Percentiles rank a stretch among this genome's conserved stretches.
phyloP scores from a whole-genome alignment of 345 rosid genomes.

The Durio zibethinus region DNA sequence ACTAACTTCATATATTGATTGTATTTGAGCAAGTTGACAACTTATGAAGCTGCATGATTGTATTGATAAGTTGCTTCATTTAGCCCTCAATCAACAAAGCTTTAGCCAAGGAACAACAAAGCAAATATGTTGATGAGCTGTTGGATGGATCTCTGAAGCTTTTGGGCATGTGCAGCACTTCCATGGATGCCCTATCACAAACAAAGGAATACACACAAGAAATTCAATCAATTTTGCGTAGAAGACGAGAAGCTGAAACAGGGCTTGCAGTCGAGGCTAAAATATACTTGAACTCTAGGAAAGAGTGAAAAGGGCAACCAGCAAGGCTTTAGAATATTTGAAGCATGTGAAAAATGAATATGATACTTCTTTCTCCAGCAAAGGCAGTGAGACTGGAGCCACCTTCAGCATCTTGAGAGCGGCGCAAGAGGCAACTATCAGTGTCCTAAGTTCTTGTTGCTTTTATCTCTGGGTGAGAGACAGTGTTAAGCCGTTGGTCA shows the following conservation, averaged over 20 bases:
- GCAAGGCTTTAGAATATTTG: too few species aligned
- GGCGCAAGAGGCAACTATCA: too few species aligned
- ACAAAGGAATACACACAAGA: conserved; percentile 26
- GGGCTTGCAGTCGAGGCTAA: conserved; percentile 15
- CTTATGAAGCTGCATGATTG: not conserved
- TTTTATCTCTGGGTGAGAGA: too few species aligned
- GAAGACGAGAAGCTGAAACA: conserved; percentile 22
- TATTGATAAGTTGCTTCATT: not conserved
- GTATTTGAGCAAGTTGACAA: not conserved
- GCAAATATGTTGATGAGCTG: conserved; percentile 13
- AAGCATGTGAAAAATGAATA: too few species aligned
- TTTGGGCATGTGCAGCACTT: conserved; percentile 24
- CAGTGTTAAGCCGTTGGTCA: conserved; percentile 14
- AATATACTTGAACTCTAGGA: conserved; percentile 1
- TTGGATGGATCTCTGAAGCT: conserved; percentile 27
- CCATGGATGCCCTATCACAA: conserved; percentile 33
- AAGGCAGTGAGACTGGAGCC: too few species aligned
- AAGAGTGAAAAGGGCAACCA: conserved; percentile 21
- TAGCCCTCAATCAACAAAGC: conserved; percentile 20
- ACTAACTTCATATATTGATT: conserved; percentile 13
- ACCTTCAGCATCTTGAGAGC: too few species aligned
- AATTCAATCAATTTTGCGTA: conserved; percentile 31
- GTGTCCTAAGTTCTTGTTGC: too few species aligned
- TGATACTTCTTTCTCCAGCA: too few species aligned
- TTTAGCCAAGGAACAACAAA: conserved; percentile 20